Percentiles rank a stretch among this genome's conserved stretches.
Evolutionary conservation across 2,329 filamentous ascomycete species (phyloP).

Genomic region (Bertia moriformis): DNA sequence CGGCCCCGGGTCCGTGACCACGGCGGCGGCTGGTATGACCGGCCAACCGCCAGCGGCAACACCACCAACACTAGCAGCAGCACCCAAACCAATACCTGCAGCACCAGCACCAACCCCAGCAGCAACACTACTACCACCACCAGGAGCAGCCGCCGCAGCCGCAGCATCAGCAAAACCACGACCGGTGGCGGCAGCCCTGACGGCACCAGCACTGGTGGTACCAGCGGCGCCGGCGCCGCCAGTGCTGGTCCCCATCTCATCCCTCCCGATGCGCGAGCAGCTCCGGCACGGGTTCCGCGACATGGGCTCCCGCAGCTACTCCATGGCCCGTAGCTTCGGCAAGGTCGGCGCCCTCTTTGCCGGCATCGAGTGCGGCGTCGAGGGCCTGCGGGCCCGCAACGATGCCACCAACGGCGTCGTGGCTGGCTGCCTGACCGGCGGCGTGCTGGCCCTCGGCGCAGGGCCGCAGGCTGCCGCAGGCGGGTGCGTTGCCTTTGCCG

Average conservation of each 20-base stretch:
- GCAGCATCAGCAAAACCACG: too few species aligned
- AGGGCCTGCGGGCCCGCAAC: constrained; percentile 84
- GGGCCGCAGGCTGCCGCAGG: constrained; percentile 79
- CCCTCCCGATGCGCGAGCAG: constrained; percentile 72
- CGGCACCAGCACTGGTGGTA: constrained; percentile 4
- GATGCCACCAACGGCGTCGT: constrained; percentile 76
- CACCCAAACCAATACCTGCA: background rate
- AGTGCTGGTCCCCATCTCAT: constrained; percentile 47
- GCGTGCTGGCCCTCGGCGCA: constrained; percentile 69
- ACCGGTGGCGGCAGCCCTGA: too few species aligned
- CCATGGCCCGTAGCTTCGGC: constrained; percentile 85
- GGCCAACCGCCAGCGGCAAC: too few species aligned
- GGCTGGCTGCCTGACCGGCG: constrained; percentile 82
- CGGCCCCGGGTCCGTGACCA: too few species aligned
- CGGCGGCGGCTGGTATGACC: too few species aligned
- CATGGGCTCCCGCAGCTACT: constrained; percentile 75
- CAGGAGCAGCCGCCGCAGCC: constrained; percentile 18
- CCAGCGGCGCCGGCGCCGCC: too few species aligned
- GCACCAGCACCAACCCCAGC: background rate
- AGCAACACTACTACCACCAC: constrained; percentile 16
- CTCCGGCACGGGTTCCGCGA: constrained; percentile 78
- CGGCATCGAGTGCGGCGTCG: constrained; percentile 90
- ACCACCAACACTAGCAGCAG: background rate
- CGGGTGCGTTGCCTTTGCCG: constrained; percentile 85
- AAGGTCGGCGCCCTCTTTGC: constrained; percentile 82